phyloP scores from a whole-genome alignment of 768 basidiomycete genomes.

The Hirschioporus abietinus region DNA sequence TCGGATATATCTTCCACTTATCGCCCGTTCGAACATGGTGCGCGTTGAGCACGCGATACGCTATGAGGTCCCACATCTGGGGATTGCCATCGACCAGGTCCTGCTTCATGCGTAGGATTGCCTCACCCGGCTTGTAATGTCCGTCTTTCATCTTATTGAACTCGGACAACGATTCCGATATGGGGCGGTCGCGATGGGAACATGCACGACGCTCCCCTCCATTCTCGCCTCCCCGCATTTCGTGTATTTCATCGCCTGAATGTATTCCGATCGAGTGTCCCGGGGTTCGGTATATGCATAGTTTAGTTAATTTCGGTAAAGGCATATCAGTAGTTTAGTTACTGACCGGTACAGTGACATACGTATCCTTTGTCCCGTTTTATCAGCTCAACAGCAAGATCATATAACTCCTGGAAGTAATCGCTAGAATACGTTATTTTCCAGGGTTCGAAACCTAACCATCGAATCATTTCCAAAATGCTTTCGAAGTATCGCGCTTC shows the following conservation, averaged over 20 bases:
- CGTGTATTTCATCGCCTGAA: constrained; percentile 87
- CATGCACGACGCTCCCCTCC: constrained; percentile 79
- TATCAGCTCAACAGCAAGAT: constrained; percentile 83
- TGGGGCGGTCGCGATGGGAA: constrained; percentile 76
- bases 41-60: constrained; percentile 87
- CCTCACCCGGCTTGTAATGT: constrained; percentile 85
- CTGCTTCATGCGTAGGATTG: constrained; percentile 95
- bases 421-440: constrained; percentile 99
- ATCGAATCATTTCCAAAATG: constrained; percentile 90
- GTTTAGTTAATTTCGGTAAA: not conserved
- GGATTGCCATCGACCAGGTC: constrained; percentile 90
- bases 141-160: constrained; percentile 93
- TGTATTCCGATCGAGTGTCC: constrained; percentile 2
- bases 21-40: constrained; percentile 90
- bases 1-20: constrained; percentile 97
- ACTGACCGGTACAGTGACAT: constrained; percentile 91
- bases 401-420: constrained; percentile 85
- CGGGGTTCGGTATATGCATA: not conserved
- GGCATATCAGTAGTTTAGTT: not conserved
- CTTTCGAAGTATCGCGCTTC: constrained; percentile 95
- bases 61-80: constrained; percentile 99
- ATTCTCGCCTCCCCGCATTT: constrained; percentile 79
- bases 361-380: constrained; percentile 91
- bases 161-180: constrained; percentile 82
- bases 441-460: constrained; percentile 98